phyloP scores from a whole-genome alignment of 2,329 filamentous ascomycete genomes.

The Aspergillus floridensis region DNA sequence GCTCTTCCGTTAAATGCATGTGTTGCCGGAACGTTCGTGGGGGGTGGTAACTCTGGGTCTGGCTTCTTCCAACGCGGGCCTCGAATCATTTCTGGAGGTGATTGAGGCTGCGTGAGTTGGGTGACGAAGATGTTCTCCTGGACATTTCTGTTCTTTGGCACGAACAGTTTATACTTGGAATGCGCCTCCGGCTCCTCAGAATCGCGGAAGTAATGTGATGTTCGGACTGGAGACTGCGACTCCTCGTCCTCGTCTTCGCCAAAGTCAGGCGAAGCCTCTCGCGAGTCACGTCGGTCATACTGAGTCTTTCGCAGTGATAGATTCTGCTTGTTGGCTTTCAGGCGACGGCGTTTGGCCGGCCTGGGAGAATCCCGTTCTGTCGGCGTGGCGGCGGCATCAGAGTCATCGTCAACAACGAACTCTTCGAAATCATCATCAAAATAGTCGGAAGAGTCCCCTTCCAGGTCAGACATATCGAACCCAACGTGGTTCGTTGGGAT shows the following conservation, averaged over 20 bases:
- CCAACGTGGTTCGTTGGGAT: neutral
- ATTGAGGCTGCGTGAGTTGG: conserved; percentile 48
- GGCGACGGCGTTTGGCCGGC: conserved; percentile 36
- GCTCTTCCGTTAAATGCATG: neutral
- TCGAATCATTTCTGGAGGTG: conserved; percentile 52
- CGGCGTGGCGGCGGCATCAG: conserved; percentile 12
- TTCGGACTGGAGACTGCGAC: conserved; percentile 14
- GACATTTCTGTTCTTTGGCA: conserved; percentile 39
- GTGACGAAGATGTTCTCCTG: conserved; percentile 49
- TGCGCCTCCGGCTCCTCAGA: conserved; percentile 22
- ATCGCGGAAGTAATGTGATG: conserved; percentile 15
- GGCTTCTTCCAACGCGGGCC: conserved; percentile 52
- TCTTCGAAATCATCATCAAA: conserved; percentile 30
- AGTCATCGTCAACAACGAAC: conserved; percentile 26
- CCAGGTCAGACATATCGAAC: conserved; percentile 30
- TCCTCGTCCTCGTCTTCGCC: conserved; percentile 19
- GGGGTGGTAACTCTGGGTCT: conserved; percentile 25
- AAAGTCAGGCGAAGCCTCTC: conserved; percentile 21
- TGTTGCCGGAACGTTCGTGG: conserved; percentile 7
- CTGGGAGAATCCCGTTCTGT: conserved; percentile 21
- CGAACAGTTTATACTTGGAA: conserved; percentile 41
- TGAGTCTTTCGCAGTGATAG: conserved; percentile 1
- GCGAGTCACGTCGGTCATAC: conserved; percentile 13
- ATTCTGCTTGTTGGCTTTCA: conserved; percentile 17
- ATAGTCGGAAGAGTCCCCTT: conserved; percentile 30